Evolutionary conservation across 345 rosid genomes (phyloP), one percentile per base, ranked within the genome.

Genomic region (Lepidium sativum): DNA sequence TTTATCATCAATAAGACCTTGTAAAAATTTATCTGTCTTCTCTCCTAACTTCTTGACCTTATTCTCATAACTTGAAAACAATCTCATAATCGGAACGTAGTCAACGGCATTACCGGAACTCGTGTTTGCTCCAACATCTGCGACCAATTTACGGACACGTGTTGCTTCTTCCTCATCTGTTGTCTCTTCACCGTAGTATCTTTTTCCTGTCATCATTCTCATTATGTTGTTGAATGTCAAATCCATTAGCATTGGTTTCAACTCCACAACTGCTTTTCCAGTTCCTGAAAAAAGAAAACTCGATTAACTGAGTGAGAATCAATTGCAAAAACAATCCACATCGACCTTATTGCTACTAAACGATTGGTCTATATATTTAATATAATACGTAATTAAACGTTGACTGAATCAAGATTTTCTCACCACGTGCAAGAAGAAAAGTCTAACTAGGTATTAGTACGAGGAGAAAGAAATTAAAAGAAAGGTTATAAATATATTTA

Each of bases 1-100:
- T 23, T 77, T 81, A 44, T 80, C 81, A 16, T 87, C 85, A 9
- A 82, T 66, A 52, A 83, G 65, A 33, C 72, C 61, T 59, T 83
- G 88, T 49, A 77, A 37, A 12, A 77, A 68, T 15, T 47, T 13
- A 52, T 77, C 77, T 16, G 60, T 72, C 6, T 54, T 16, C 2
- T 57, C 9, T 1, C 74, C 77, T 37, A 77, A 41, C 4, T 67
- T 27, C 42, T 57, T 71, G 1, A 71, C 72, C 7, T 39, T 71
- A 38, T 76, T 60, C 44, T 77, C 80, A 53, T 68, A 67, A 42
- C 47, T 79, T 35, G 54, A 45, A 42, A 78, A 61, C 54, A 75
- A 40, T 9, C 73, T 74, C 21, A 79, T 31, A 0, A 83, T 48
- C 1, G 84, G 81, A 33, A 81, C 58, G 16, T 68, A 79, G 45